Conservation (phyloP, 306 rosid genomes). For the Lathyrus sativus region DNA sequence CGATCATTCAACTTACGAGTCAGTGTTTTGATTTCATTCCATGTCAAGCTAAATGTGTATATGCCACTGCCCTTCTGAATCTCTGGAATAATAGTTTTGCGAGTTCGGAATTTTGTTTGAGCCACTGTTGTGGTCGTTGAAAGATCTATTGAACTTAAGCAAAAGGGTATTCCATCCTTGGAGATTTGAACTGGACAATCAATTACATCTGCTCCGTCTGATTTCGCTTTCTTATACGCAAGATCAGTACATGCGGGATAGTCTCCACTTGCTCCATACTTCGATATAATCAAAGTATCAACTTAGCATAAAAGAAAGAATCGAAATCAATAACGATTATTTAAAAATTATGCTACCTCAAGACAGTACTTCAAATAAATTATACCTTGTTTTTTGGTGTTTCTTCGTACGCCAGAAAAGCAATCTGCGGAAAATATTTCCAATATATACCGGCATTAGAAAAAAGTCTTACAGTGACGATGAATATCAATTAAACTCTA, state of each 20-base stretch:
- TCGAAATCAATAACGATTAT: slow-evolving; percentile 45
- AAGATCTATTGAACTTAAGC: slow-evolving; percentile 78
- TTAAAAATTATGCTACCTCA: slow-evolving; percentile 4
- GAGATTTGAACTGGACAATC: slow-evolving; percentile 92
- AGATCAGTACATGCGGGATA: slow-evolving; percentile 72
- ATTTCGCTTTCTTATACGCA: slow-evolving; percentile 61
- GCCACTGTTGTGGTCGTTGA: slow-evolving; percentile 61
- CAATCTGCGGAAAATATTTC: slow-evolving; percentile 55
- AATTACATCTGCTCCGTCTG: slow-evolving; percentile 71
- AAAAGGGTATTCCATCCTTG: slow-evolving; percentile 79
- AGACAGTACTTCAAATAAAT: slow-evolving; percentile 9
- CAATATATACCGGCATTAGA: not conserved
- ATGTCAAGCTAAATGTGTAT: slow-evolving; percentile 69
- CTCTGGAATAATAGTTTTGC: slow-evolving; percentile 44
- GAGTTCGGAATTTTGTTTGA: slow-evolving; percentile 46
- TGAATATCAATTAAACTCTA: not conserved
- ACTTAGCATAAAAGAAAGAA: slow-evolving; percentile 42
- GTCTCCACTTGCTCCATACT: slow-evolving; percentile 88
- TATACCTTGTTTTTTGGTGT: slow-evolving; percentile 58
- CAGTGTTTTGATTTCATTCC: slow-evolving; percentile 66
- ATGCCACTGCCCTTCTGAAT: slow-evolving; percentile 64
- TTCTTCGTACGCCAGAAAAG: slow-evolving; percentile 54
- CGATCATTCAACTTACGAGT: slow-evolving; percentile 56
- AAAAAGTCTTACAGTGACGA: not conserved
- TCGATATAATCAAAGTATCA: slow-evolving; percentile 70